Evolutionary conservation across 2,329 filamentous ascomycete genomes (phyloP), one percentile per base, ranked within the genome.

Genomic region (Colletotrichum nymphaeae): DNA sequence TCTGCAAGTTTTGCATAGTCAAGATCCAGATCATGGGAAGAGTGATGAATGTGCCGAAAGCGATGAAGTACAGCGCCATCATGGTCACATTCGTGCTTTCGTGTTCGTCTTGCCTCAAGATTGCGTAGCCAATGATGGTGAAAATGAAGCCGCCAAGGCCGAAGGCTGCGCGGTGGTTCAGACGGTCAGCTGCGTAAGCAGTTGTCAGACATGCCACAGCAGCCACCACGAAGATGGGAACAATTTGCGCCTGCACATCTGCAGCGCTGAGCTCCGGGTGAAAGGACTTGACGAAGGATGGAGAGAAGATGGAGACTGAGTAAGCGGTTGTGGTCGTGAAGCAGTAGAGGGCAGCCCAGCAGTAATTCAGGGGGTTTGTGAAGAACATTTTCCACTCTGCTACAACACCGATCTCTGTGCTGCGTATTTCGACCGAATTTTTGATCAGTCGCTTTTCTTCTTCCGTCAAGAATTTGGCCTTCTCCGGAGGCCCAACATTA

Each of bases 1-100:
- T 76, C 19, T 63, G 63, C 11, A 75, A 55, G 53, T 76, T 76
- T 9, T 76, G 64, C 49, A 75, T 67, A 2, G 75, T 63, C 52
- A 76, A 42, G 11, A 60, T 72, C 72, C 74, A 76, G 28, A 76
- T 71, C 75, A 76, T 76, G 0, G 75, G 72, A 11, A 76, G 60
- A 2, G 75, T 71, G 30, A 75, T 76, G 35, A 57, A 76, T 2
- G 72, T 72, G 22, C 75, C 74, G 46, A 72, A 53, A 24, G 57
- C 69, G n/a, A 75, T 73, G 42, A 76, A 69, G 64, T 76, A 76
- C 1, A 76, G 69, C 4, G 63, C 75, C 69, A 76, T 72, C 65
- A 76, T 74, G 19, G 72, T 75, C 19, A 76, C 42, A 7, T 16
- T 19, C 1, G 59, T 26, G 5, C n/a, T 73, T 19, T 67, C 58